phyloP scores from a whole-genome alignment of 1,284 basidiomycete genomes.

The Cutaneotrichosporon mucoides region DNA sequence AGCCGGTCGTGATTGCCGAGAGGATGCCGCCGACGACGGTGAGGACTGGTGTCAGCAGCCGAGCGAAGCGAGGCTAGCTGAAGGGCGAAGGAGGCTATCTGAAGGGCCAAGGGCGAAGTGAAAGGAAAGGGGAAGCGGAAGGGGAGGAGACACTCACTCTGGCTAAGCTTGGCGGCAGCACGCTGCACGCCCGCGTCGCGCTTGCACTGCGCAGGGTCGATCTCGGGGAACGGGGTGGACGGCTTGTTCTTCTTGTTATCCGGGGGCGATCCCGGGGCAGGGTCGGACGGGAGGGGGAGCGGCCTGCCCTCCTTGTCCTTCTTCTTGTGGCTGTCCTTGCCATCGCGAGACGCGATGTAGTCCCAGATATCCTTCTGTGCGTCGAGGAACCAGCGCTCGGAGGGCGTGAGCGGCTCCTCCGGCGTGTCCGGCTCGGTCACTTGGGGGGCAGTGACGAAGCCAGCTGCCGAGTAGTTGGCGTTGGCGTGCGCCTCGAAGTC shows the following conservation, averaged over 20 bases:
- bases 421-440: not conserved
- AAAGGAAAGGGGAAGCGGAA: no score
- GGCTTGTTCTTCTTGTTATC: not conserved
- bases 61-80: no score
- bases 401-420: constrained; percentile 23
- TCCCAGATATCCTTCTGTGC: constrained; percentile 38
- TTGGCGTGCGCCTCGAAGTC: not conserved
- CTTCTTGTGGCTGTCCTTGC: not conserved
- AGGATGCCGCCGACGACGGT: constrained; percentile 74
- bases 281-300: not conserved
- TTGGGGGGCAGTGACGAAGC: not conserved
- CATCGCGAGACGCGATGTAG: not conserved
- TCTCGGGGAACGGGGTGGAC: constrained; percentile 30
- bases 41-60: constrained; percentile 46
- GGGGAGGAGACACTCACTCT: constrained; percentile 33
- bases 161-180: constrained; percentile 62
- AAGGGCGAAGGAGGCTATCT: no score
- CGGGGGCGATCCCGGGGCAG: not conserved
- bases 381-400: constrained; percentile 44
- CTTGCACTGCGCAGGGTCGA: constrained; percentile 56
- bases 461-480: not conserved
- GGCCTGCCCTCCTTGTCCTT: not conserved
- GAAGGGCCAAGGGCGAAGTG: no score
- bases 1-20: constrained; percentile 76
- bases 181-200: constrained; percentile 68